These are phyloP conservation scores for Grigorovia transvaalensis DNA, from an alignment of 805 yeast genomes.

Conservation along the genomic window DNA sequence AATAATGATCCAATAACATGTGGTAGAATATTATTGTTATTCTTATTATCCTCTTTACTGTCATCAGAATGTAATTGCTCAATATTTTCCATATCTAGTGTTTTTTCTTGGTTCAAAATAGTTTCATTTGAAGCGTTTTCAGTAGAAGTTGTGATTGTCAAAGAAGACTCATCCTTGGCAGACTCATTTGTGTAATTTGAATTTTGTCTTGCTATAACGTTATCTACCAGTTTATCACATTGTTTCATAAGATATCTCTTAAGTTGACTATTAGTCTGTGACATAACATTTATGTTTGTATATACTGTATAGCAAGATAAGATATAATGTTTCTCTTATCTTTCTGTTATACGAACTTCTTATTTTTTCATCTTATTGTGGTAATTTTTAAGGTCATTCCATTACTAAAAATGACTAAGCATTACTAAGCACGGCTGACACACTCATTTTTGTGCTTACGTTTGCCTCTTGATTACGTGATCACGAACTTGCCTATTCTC, in stretches of 20 bases:
- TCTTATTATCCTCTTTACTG: background rate
- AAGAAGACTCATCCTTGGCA: background rate
- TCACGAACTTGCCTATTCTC: too few relatives aligned
- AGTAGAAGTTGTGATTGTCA: background rate
- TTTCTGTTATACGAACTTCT: too few relatives aligned
- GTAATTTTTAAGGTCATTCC: too few relatives aligned
- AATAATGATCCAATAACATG: constrained; percentile 37
- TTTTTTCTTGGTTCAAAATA: background rate
- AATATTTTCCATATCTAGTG: background rate
- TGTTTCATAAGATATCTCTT: background rate
- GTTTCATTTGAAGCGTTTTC: background rate
- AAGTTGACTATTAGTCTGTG: background rate
- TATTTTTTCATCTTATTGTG: too few relatives aligned
- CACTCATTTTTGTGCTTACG: too few relatives aligned
- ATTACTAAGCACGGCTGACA: too few relatives aligned
- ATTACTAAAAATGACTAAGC: too few relatives aligned
- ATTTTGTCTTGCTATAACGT: background rate
- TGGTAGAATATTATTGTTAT: constrained; percentile 21
- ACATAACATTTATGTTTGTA: background rate
- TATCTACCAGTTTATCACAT: background rate
- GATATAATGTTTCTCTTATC: too few relatives aligned
- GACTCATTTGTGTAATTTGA: background rate
- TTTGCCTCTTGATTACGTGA: too few relatives aligned
- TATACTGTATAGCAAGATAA: too few relatives aligned
- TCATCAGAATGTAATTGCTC: background rate